Base-by-base conservation (phyloP, 768 basidiomycete species). In the Omphalotus guepiniiformis region DNA sequence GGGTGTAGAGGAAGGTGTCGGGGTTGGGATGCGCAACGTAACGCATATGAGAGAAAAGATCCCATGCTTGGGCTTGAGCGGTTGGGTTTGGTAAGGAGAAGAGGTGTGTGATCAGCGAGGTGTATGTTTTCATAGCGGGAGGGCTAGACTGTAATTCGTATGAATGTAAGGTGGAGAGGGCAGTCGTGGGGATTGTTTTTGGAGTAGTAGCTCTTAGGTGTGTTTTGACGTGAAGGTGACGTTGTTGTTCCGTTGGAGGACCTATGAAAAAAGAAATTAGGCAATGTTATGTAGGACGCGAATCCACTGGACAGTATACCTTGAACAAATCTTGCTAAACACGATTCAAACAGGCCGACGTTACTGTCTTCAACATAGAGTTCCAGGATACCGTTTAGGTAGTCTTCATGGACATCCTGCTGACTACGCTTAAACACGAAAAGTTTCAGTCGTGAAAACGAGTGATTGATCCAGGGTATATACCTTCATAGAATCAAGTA, bases 21-120 rank as follows among this genome's bases (percentile, higher is more conserved):
- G 94, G 93, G 3, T 70, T 68, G 1, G 92, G 83, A 61, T 98
- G 93, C 1, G 95, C 91, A 12, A 90, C 88, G 51, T 96, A 93
- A 38, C 95, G 89, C 89, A 96, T 94, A 64, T 99, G 95, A 2
- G 88, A 72, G 63, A 91, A 97, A 32, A 97, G 77, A 59, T 98
- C 91, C 91, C 92, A 96, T 2, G 89, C 94, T 51, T 90, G 84
- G 0, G 88, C 86, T 26, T 77, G 78, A 21, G 78, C 80, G 1
- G 74, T 56, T 3, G 78, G 67, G 23, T 71, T 75, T 4, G 68
- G 70, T 22, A 71, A 68, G 36, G 71, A 70, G 55, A 78, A 79
- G 30, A 83, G 82, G 37, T 73, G 64, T 4, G 70, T 68, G 49
- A 95, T 85, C 38, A 84, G 65, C 19, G 79, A 71, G 6, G 81